Base-by-base conservation (phyloP, 2,329 filamentous ascomycete species). In the Clarireedia paspali region DNA sequence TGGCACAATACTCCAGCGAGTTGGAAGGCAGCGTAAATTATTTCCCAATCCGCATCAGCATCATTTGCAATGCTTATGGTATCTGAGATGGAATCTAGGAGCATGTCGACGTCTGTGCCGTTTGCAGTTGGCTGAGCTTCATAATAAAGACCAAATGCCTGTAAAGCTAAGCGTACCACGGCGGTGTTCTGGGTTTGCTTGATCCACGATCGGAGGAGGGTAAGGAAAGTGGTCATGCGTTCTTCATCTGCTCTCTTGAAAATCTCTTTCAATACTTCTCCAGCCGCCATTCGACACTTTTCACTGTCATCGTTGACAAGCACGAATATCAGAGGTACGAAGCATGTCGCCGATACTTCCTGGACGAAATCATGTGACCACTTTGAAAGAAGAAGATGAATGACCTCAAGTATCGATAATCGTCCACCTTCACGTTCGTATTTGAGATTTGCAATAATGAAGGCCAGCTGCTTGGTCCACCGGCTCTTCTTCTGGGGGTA, bases 401-500 rank as follows among this genome's bases (percentile, higher is more conserved):
- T 78, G 3, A 92, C 84, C 72, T 99, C 94, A 82, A 99, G 89
- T 27, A 96, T 89, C 0, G 91, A 96, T 59, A 96, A 78, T 39
- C 95, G 82, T 27, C 94, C 94, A 58, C 94, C 88, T 63, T 91
- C 85, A 65, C 95, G 84, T 45, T 92, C 84, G 70, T 96, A 99
- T 58, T 92, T 86, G 61, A 99, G 76, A 67, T 99, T 99, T 65
- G 89, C 88, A 50, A 95, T 81, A 49, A 99, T 78, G 68, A 97
- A 99, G 55, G 80, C 83, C 50, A 96, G 79, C 68, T 97, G 92
- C 69, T 95, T 95, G 40, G 82, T 80, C 85, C 94, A 95, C 14
- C 94, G 81, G 60, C 84, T 88, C 71, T 91, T 91, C 66, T 88
- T 90, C 70, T 97, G 94, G 0, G 94, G 92, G 67, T 96, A 99